Base-by-base conservation (phyloP, 805 yeast genomes). In the Zygotorulaspora chibaensis region DNA sequence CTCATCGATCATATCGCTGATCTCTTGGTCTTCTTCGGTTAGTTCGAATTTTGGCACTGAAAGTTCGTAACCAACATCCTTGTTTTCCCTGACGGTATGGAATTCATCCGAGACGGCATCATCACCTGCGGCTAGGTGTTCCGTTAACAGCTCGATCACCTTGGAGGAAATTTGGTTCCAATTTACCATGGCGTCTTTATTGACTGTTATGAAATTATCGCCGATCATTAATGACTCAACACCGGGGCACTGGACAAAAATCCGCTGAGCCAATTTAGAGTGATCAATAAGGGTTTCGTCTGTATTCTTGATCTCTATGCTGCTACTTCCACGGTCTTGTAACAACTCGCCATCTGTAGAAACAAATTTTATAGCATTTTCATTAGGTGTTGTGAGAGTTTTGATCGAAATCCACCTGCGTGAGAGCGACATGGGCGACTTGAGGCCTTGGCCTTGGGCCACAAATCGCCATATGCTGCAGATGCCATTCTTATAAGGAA, bases 1-100 rank as follows among this genome's bases (percentile, higher is more conserved):
- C 62, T 93, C 98, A 57, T 88, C 86, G 59, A 93, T 88, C 84
- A 90, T 84, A 26, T 86, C 81, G 36, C 88, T 84, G 1, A 88
- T 79, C 67, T 91, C 98, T 43, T 77, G 74, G 47, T 84, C 89
- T 40, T 81, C 87, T 39, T 84, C 95, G 9, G 62, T 56, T 37
- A 65, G 50, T 33, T 62, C 60, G 34, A 63, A 65, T 34, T 64
- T 59, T 2, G 65, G 65, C 30, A 55, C 33, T 33, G 56, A 50
- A 12, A 61, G 56, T 30, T 61, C 57, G 35, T 68, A 67, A 29
- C 70, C 70, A 25, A 65, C 69, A 12, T 71, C 62, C 27, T 70
- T 62, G 44, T 70, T 72, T 30, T 59, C 60, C 40, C 55, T 55
- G 2, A 59, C 62, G 9, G 66, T 55, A 43, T 56, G 53, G 30